Conservation (phyloP, 2,329 filamentous ascomycete species). For the Atkinsonella texensis region DNA sequence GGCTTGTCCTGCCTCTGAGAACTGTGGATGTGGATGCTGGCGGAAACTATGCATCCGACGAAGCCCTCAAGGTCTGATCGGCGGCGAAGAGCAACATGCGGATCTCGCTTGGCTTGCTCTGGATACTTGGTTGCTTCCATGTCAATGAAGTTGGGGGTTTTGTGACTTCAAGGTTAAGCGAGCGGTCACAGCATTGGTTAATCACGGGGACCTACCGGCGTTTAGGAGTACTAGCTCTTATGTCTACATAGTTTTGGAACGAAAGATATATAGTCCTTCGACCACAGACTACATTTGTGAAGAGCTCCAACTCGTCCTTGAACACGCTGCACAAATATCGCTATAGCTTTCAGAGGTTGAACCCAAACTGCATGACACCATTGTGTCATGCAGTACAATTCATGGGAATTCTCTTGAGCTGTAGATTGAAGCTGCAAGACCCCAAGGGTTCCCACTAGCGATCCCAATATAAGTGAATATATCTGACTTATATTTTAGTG, state of each 20-base stretch:
- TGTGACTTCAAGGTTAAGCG: background rate
- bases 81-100: background rate
- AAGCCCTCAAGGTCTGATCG: constrained; percentile 9
- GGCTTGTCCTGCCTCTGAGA: constrained; percentile 72
- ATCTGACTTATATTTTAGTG: constrained; percentile 29
- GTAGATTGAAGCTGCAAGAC: constrained; percentile 47
- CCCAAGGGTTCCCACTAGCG: constrained; percentile 46
- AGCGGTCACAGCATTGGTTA: background rate
- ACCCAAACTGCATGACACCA: background rate
- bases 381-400: background rate
- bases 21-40: constrained; percentile 28
- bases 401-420: constrained; percentile 22
- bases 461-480: constrained; percentile 57
- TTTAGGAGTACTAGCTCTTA: constrained; percentile 1
- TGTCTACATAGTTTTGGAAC: background rate
- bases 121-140: no score
- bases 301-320: background rate
- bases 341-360: background rate
- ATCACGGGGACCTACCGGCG: constrained; percentile 3
- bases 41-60: constrained; percentile 23
- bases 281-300: background rate
- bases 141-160: background rate
- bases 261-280: background rate
- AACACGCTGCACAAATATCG: background rate
- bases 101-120: background rate